phyloP scores from a whole-genome alignment of 2,329 filamentous ascomycete species.

The Nemania serpens region DNA sequence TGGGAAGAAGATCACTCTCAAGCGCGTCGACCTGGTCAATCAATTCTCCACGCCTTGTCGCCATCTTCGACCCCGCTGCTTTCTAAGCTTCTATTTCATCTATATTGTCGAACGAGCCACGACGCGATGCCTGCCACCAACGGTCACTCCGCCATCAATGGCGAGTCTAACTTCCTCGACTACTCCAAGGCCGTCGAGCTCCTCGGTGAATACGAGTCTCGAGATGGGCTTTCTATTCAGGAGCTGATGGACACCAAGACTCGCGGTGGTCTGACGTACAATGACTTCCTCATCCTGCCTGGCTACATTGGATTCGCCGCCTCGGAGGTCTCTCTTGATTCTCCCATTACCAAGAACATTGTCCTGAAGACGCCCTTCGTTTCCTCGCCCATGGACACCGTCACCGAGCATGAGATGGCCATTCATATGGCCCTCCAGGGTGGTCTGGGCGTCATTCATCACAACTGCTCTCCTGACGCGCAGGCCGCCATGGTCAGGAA shows the following conservation, averaged over 20 bases:
- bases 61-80: constrained; percentile 52
- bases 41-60: constrained; percentile 31
- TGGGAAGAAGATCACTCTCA: constrained; percentile 58
- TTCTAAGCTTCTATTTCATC: constrained; percentile 32
- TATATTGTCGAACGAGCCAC: constrained; percentile 38
- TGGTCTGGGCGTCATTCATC: constrained; percentile 93
- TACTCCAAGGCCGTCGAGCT: constrained; percentile 76
- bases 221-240: constrained; percentile 85
- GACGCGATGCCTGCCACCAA: constrained; percentile 73
- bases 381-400: constrained; percentile 99
- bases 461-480: constrained; percentile 97
- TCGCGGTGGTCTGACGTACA: constrained; percentile 95
- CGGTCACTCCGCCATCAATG: constrained; percentile 60
- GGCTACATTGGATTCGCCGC: constrained; percentile 99
- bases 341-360: constrained; percentile 93
- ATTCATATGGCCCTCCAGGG: constrained; percentile 94
- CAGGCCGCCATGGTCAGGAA: constrained; percentile 99
- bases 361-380: constrained; percentile 95
- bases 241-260: constrained; percentile 88
- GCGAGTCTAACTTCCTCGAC: constrained; percentile 68
- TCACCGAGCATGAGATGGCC: constrained; percentile 99
- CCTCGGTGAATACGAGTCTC: constrained; percentile 77
- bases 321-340: constrained; percentile 84
- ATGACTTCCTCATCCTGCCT: constrained; percentile 95
- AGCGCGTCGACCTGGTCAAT: constrained; percentile 43